Evolutionary conservation across 257 asterid species (phyloP).

Genomic region (Solanum bukasovii): DNA sequence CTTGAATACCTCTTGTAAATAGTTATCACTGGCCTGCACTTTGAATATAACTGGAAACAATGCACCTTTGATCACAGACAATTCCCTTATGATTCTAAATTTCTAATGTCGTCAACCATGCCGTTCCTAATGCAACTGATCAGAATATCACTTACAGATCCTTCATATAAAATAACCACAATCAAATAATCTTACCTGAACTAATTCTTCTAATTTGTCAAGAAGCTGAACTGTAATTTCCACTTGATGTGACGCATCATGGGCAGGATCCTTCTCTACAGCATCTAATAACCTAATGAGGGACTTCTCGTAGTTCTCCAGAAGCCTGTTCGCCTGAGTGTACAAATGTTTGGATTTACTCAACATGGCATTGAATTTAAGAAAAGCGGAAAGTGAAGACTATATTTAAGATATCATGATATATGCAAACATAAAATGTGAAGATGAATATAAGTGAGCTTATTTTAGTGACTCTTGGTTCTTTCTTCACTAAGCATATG

Average conservation of each 20-base stretch:
- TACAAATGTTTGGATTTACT: neutral
- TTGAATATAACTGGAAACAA: neutral
- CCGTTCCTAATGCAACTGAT: neutral
- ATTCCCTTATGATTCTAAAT: neutral
- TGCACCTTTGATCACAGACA: neutral
- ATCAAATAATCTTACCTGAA: slow-evolving; percentile 35
- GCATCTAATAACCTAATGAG: slow-evolving; percentile 89
- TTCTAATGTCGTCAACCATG: neutral
- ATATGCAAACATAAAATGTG: neutral
- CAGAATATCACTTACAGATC: neutral
- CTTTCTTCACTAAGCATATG: neutral
- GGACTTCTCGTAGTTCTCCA: slow-evolving; percentile 89
- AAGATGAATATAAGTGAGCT: neutral
- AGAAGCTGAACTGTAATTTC: slow-evolving; percentile 26
- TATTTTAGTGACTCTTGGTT: neutral
- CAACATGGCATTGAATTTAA: neutral
- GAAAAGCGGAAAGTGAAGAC: too few species aligned
- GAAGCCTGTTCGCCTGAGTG: slow-evolving; percentile 58
- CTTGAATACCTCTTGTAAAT: neutral
- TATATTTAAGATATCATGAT: too few species aligned
- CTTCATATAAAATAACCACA: neutral
- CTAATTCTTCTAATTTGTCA: slow-evolving; percentile 24
- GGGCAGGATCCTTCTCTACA: slow-evolving; percentile 68
- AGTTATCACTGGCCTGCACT: neutral
- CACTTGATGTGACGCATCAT: slow-evolving; percentile 57